phyloP scores from a whole-genome alignment of 169 alveolate genomes.

The Babesia ovata region DNA sequence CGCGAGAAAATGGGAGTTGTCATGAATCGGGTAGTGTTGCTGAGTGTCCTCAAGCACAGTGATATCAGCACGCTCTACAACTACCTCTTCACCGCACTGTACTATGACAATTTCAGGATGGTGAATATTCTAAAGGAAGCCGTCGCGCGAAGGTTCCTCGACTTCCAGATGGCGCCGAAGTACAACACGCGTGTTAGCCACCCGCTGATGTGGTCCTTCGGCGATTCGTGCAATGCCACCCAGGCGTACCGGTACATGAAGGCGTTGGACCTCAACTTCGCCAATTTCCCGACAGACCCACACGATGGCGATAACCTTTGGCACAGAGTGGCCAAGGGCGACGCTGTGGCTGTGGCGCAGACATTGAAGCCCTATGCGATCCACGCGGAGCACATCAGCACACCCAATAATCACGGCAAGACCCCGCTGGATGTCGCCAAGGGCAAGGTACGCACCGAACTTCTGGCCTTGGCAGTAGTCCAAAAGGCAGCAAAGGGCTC shows the following conservation, averaged over 20 bases:
- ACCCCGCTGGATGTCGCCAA: slow-evolving; percentile 72
- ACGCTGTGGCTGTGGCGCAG: slow-evolving; percentile 54
- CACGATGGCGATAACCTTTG: slow-evolving; percentile 70
- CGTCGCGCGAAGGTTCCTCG: slow-evolving; percentile 64
- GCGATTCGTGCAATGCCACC: slow-evolving; percentile 26
- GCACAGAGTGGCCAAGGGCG: slow-evolving; percentile 69
- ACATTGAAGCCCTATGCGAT: slow-evolving; percentile 56
- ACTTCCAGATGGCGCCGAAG: slow-evolving; percentile 61
- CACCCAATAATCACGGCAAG: slow-evolving; percentile 46
- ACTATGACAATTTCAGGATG: slow-evolving; percentile 73
- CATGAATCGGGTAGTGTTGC: slow-evolving; percentile 60
- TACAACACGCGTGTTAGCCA: slow-evolving; percentile 10
- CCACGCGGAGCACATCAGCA: slow-evolving; percentile 45
- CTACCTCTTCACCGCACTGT: slow-evolving; percentile 62
- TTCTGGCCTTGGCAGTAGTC: slow-evolving; percentile 60
- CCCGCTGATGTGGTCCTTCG: slow-evolving; percentile 66
- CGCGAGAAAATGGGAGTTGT: slow-evolving; percentile 24
- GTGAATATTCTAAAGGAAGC: slow-evolving; percentile 65
- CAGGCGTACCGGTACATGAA: slow-evolving; percentile 50
- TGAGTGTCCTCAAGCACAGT: slow-evolving; percentile 60
- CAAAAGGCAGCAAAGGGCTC: slow-evolving; percentile 77
- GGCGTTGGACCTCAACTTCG: slow-evolving; percentile 58
- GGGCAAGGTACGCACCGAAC: slow-evolving; percentile 58
- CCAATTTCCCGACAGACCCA: slow-evolving; percentile 62
- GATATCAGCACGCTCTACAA: slow-evolving; percentile 71